Evolutionary conservation across 768 basidiomycete species (phyloP).

Genomic region (Polyporus arcularius): DNA sequence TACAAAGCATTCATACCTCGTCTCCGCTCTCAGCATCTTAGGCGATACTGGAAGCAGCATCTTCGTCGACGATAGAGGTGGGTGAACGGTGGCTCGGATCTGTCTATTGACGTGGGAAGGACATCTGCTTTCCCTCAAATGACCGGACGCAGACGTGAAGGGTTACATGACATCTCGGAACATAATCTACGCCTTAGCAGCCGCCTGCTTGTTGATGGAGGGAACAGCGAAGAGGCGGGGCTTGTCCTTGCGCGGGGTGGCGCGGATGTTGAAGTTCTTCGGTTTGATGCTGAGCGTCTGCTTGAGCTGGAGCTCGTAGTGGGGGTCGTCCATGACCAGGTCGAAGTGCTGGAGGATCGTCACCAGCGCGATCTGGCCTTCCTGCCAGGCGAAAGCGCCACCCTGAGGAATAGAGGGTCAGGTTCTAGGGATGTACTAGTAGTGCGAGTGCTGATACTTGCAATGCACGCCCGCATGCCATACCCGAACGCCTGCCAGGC

Average conservation of each 20-base stretch:
- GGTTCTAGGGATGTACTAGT: background rate
- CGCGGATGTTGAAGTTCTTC: conserved; percentile 42
- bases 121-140: too few species aligned
- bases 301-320: conserved; percentile 45
- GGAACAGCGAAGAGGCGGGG: conserved; percentile 23
- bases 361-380: conserved; percentile 42
- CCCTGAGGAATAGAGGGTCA: conserved; percentile 23
- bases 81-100: too few species aligned
- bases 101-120: too few species aligned
- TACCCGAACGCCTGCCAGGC: conserved; percentile 44
- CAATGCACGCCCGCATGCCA: conserved; percentile 25
- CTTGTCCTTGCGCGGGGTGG: conserved; percentile 33
- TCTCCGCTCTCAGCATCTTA: too few species aligned
- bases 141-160: too few species aligned
- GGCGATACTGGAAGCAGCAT: too few species aligned
- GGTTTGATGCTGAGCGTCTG: conserved; percentile 52
- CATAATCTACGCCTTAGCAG: too few species aligned
- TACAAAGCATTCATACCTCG: too few species aligned
- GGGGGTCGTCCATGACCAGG: conserved; percentile 41
- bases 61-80: too few species aligned
- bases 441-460: conserved; percentile 2
- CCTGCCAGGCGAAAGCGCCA: conserved; percentile 50
- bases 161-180: too few species aligned
- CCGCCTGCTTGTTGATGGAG: background rate
- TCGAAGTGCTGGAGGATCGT: conserved; percentile 49